Evolutionary conservation across 371 early-diverging fungal species (phyloP).

Genomic region (Umbelopsis sp.): DNA sequence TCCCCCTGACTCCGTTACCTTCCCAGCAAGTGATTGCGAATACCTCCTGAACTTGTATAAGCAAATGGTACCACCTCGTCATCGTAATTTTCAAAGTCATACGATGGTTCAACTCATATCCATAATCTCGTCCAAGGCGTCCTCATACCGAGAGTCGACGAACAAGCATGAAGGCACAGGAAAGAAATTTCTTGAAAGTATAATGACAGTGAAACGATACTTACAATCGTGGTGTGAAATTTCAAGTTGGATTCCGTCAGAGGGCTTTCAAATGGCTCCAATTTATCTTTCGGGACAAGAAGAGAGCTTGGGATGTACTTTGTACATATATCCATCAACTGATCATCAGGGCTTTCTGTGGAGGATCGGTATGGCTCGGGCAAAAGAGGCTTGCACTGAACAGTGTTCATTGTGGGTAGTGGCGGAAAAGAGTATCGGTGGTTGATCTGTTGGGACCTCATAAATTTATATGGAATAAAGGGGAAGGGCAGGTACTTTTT

Average conservation of each 20-base stretch:
- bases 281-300: neutral
- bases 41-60: too few species aligned
- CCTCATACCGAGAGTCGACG: neutral
- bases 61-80: too few species aligned
- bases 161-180: neutral
- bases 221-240: conserved; percentile 17
- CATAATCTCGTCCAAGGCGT: too few species aligned
- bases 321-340: neutral
- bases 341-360: neutral
- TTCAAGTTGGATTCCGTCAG: conserved; percentile 20
- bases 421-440: conserved; percentile 17
- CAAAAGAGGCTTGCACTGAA: neutral
- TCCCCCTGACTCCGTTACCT: too few species aligned
- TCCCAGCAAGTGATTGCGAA: too few species aligned
- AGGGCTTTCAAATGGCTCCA: conserved; percentile 36
- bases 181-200: neutral
- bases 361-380: neutral
- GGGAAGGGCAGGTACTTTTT: neutral
- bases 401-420: neutral
- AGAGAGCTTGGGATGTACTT: conserved; percentile 4
- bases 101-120: too few species aligned
- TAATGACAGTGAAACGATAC: neutral
- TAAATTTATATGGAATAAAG: conserved; percentile 16
- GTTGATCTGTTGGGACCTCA: neutral
- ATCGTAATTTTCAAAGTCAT: too few species aligned